Conservation (phyloP, 495 filamentous ascomycete genomes). For the Chaetomium fimeti region DNA sequence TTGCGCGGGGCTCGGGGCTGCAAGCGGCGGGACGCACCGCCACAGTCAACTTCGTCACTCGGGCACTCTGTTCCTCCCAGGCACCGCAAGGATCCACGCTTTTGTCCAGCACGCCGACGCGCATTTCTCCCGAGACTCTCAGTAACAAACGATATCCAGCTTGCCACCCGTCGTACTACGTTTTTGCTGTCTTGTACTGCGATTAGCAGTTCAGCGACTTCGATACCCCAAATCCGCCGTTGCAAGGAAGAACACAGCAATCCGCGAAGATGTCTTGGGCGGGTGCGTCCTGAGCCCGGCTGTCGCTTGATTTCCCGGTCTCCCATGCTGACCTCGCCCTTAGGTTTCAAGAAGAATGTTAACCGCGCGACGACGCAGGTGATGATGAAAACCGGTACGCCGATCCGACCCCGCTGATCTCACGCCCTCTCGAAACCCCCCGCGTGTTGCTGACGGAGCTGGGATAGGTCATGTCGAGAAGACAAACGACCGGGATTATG, state of each 20-base stretch:
- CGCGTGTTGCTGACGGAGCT: constrained; percentile 1
- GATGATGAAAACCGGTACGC: constrained; percentile 94
- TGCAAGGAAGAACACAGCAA: constrained; percentile 7
- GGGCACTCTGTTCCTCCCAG: constrained; percentile 1
- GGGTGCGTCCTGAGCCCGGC: constrained; percentile 43
- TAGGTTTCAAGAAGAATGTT: constrained; percentile 98
- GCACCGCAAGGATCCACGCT: constrained; percentile 14
- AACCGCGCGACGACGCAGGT: constrained; percentile 98
- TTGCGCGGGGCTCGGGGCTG: constrained; percentile 19
- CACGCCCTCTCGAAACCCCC: too few relatives aligned
- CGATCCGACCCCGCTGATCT: neutral
- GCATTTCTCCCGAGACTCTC: constrained; percentile 3
- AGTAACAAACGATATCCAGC: constrained; percentile 4
- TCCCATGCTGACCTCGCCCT: constrained; percentile 12
- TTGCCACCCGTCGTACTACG: neutral
- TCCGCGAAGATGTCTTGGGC: constrained; percentile 59
- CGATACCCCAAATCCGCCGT: neutral
- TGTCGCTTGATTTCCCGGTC: constrained; percentile 15
- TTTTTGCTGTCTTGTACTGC: neutral
- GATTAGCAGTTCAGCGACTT: neutral
- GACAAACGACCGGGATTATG: constrained; percentile 97
- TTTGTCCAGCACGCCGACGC: neutral
- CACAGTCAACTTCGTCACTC: constrained; percentile 34
- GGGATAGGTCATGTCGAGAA: constrained; percentile 88
- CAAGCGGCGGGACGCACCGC: constrained; percentile 29